Evolutionary conservation across 2,329 filamentous ascomycete species (phyloP).

Genomic region (Hymenoscyphus salicellus): DNA sequence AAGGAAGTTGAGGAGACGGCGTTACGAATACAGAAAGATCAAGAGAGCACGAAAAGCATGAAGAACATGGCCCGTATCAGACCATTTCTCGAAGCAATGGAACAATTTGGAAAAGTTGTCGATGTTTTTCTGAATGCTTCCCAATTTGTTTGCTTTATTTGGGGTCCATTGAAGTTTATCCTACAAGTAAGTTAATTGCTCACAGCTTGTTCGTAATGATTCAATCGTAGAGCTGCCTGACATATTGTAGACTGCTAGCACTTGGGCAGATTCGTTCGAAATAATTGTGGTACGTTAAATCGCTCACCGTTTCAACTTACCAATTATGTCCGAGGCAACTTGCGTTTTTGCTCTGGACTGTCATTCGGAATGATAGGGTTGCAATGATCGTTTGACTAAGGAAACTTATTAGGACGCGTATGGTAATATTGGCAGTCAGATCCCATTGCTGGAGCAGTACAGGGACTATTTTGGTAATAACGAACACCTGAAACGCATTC

Average conservation of each 20-base stretch:
- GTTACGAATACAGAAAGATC: slow-evolving; percentile 3
- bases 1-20: not conserved
- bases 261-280: not conserved
- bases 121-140: slow-evolving; percentile 38
- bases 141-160: slow-evolving; percentile 37
- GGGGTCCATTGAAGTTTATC: slow-evolving; percentile 41
- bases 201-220: slow-evolving; percentile 35
- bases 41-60: slow-evolving; percentile 24
- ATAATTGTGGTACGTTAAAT: not conserved
- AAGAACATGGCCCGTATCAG: slow-evolving; percentile 23
- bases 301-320: too few species aligned
- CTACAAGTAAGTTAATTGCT: slow-evolving; percentile 38
- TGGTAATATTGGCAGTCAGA: not conserved
- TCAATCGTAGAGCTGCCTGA: slow-evolving; percentile 5
- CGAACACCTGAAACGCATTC: slow-evolving; percentile 33
- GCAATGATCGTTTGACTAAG: too few species aligned
- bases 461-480: slow-evolving; percentile 33
- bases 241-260: not conserved
- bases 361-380: too few species aligned
- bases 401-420: not conserved
- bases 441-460: slow-evolving; percentile 37
- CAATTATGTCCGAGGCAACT: too few species aligned
- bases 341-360: too few species aligned
- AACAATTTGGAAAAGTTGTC: slow-evolving; percentile 38
- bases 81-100: slow-evolving; percentile 37